Evolutionary conservation across 306 rosid genomes (phyloP).

Genomic region (Dalbergia cultrata): DNA sequence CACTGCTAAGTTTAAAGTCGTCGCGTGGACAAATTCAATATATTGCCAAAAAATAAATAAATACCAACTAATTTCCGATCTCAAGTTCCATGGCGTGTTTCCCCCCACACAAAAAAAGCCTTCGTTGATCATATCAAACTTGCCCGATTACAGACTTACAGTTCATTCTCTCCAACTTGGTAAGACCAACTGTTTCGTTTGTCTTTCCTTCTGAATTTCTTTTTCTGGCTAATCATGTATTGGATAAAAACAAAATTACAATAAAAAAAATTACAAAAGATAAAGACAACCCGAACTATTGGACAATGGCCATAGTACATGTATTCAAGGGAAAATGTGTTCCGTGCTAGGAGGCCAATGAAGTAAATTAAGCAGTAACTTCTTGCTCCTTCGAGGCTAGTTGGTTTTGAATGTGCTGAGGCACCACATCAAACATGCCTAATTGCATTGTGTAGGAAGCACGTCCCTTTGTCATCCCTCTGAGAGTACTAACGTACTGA

Average conservation of each 20-base stretch:
- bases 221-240: slow-evolving; percentile 40
- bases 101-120: not conserved
- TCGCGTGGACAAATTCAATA: not conserved
- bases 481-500: slow-evolving; percentile 88
- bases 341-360: slow-evolving; percentile 28
- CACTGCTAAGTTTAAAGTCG: not conserved
- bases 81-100: not conserved
- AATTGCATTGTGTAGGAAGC: slow-evolving; percentile 96
- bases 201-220: slow-evolving; percentile 7
- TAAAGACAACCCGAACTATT: slow-evolving; percentile 12
- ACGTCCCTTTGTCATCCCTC: slow-evolving; percentile 99
- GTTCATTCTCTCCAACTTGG: slow-evolving; percentile 14
- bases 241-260: slow-evolving; percentile 34
- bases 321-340: slow-evolving; percentile 21
- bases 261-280: not conserved
- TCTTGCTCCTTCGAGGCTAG: slow-evolving; percentile 88
- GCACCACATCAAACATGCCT: slow-evolving; percentile 91
- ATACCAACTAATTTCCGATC: not conserved
- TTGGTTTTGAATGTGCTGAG: slow-evolving; percentile 92
- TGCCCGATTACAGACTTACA: not conserved
- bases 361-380: slow-evolving; percentile 75
- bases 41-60: not conserved
- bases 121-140: not conserved
- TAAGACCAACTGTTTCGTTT: slow-evolving; percentile 15
- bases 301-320: slow-evolving; percentile 37